Percentiles rank a stretch among this genome's conserved stretches.
These are phyloP conservation scores for Coniferiporia weirii DNA, from an alignment of 1,284 basidiomycete genomes.

Conservation along the genomic window DNA sequence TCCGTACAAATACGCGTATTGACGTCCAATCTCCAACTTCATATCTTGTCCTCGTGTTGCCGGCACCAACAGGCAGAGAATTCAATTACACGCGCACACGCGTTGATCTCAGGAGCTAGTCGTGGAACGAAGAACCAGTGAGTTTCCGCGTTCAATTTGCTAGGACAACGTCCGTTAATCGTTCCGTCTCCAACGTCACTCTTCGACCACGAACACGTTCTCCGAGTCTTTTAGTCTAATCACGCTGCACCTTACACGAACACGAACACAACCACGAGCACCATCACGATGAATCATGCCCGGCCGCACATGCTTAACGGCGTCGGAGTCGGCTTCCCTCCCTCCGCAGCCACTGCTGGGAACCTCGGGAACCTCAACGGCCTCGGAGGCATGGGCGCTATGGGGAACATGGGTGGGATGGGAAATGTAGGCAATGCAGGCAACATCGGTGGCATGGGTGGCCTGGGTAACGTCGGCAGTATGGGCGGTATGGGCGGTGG, in stretches of 20 bases:
- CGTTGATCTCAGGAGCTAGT: background rate
- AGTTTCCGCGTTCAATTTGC: background rate
- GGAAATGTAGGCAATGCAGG: background rate
- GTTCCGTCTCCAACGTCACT: too few species aligned
- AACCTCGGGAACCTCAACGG: constrained; percentile 4
- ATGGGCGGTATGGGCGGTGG: constrained; percentile 11
- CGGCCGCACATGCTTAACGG: constrained; percentile 6
- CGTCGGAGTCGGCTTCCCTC: constrained; percentile 11
- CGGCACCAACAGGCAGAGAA: background rate
- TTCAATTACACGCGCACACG: background rate
- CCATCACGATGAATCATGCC: constrained; percentile 10
- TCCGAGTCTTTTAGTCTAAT: background rate
- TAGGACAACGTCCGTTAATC: background rate
- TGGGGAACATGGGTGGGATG: constrained; percentile 7
- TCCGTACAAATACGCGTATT: too few species aligned
- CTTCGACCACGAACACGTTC: too few species aligned
- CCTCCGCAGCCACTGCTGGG: background rate
- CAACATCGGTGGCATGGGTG: background rate
- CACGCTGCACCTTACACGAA: background rate
- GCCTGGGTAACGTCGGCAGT: constrained; percentile 6
- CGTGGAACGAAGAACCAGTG: background rate
- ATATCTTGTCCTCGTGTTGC: background rate
- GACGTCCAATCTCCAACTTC: background rate
- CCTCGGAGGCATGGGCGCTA: constrained; percentile 3
- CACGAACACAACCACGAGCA: background rate